phyloP scores from a whole-genome alignment of 352 stramenopile genomes.

The Porosira glacialis region DNA sequence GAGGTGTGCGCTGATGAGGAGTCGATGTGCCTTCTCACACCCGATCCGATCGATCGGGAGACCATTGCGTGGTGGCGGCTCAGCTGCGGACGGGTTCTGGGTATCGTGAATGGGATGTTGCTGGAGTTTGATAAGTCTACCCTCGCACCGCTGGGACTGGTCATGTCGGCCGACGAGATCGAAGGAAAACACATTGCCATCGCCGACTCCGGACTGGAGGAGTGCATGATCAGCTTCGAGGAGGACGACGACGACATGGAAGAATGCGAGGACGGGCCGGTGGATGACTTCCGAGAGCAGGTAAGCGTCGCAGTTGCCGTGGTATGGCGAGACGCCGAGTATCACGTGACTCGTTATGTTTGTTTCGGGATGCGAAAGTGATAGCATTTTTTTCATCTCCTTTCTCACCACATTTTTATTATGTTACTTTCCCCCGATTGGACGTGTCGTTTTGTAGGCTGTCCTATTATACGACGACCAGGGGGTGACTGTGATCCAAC shows the following conservation, averaged over 20 bases:
- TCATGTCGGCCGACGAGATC: conserved; percentile 79
- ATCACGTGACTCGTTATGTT: too few species aligned
- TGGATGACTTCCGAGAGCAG: conserved; percentile 55
- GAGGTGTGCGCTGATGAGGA: too few species aligned
- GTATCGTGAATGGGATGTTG: conserved; percentile 80
- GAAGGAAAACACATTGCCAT: conserved; percentile 75
- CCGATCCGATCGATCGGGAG: conserved; percentile 36
- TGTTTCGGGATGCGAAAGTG: too few species aligned
- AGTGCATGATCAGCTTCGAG: conserved; percentile 36
- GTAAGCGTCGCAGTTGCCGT: conserved; percentile 78
- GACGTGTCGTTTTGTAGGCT: too few species aligned
- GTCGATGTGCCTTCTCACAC: neutral
- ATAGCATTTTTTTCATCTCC: too few species aligned
- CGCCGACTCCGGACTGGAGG: conserved; percentile 66
- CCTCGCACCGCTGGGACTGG: conserved; percentile 82
- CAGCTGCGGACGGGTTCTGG: conserved; percentile 77
- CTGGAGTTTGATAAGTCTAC: conserved; percentile 84
- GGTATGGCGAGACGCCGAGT: too few species aligned
- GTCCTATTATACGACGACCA: too few species aligned
- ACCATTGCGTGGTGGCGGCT: conserved; percentile 84
- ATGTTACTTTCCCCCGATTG: too few species aligned
- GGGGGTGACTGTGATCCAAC: conserved; percentile 79
- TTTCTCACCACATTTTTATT: too few species aligned
- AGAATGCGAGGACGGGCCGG: conserved; percentile 40
- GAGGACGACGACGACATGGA: conserved; percentile 58